These are phyloP conservation scores for Taphrina confusa DNA, from an alignment of 1,139 yeast genomes.

Conservation along the genomic window DNA sequence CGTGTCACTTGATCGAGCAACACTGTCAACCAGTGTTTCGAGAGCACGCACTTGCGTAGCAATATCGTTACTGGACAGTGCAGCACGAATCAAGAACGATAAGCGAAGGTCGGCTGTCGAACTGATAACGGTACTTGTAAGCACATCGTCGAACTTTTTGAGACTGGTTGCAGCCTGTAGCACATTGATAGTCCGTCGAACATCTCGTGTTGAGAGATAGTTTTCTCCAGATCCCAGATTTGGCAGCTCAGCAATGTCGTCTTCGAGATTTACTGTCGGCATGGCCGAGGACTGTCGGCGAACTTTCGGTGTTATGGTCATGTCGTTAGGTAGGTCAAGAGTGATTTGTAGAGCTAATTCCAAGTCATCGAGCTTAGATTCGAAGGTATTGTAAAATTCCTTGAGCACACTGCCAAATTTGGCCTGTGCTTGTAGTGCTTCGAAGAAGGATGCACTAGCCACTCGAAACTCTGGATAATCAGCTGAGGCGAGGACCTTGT, in stretches of 20 bases:
- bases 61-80: slow-evolving; percentile 21
- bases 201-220: slow-evolving; percentile 18
- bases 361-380: slow-evolving; percentile 7
- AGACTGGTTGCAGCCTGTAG: slow-evolving; percentile 22
- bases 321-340: slow-evolving; percentile 7
- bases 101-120: not conserved
- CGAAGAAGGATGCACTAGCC: slow-evolving; percentile 16
- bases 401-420: not conserved
- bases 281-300: slow-evolving; percentile 9
- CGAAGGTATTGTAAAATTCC: slow-evolving; percentile 1
- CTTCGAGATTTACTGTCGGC: slow-evolving; percentile 1
- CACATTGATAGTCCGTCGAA: slow-evolving; percentile 24
- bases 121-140: slow-evolving; percentile 9
- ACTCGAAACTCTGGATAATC: slow-evolving; percentile 24
- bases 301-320: not conserved
- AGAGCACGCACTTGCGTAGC: slow-evolving; percentile 49
- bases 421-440: not conserved
- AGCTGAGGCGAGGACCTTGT: slow-evolving; percentile 31
- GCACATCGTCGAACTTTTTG: slow-evolving; percentile 11
- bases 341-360: slow-evolving; percentile 31
- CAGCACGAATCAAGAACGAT: slow-evolving; percentile 24
- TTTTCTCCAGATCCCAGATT: slow-evolving; percentile 2
- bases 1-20: slow-evolving; percentile 20
- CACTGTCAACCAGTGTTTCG: slow-evolving; percentile 41
- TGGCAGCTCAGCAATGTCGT: slow-evolving; percentile 22